These are phyloP conservation scores for Pseudogymnoascus sp. DNA, from an alignment of 2,329 filamentous ascomycete genomes.

Conservation along the genomic window DNA sequence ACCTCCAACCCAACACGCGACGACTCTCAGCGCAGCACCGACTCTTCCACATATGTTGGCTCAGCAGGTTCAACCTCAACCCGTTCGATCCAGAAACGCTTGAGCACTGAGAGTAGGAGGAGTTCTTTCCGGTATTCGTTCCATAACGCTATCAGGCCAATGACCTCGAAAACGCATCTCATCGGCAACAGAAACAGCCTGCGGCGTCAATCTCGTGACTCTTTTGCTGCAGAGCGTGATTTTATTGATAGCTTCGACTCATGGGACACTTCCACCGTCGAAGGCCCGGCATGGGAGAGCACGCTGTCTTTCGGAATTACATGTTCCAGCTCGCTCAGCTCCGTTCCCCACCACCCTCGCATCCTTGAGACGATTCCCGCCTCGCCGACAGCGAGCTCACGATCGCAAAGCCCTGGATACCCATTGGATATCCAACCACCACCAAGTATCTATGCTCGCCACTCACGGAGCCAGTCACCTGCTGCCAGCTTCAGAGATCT, in stretches of 20 bases:
- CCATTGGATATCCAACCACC: conserved; percentile 50
- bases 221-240: conserved; percentile 23
- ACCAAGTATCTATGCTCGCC: conserved; percentile 27
- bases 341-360: conserved; percentile 33
- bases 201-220: conserved; percentile 42
- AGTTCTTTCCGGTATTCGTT: conserved; percentile 43
- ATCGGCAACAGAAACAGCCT: conserved; percentile 36
- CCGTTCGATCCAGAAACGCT: conserved; percentile 37
- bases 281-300: conserved; percentile 46
- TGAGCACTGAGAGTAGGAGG: conserved; percentile 39
- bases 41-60: conserved; percentile 18
- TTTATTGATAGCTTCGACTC: conserved; percentile 56
- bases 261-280: conserved; percentile 66
- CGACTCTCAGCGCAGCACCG: conserved; percentile 13
- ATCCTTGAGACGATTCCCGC: conserved; percentile 65
- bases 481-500: conserved; percentile 19
- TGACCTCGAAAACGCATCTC: conserved; percentile 48
- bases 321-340: conserved; percentile 29
- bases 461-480: conserved; percentile 24
- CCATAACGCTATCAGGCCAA: conserved; percentile 43
- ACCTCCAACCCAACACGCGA: conserved; percentile 12
- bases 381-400: conserved; percentile 50
- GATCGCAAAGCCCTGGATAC: conserved; percentile 55
- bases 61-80: conserved; percentile 30
- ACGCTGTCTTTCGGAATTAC: conserved; percentile 45